Conservation (phyloP, 2,329 filamentous ascomycete genomes). For the Claviceps cyperi region DNA sequence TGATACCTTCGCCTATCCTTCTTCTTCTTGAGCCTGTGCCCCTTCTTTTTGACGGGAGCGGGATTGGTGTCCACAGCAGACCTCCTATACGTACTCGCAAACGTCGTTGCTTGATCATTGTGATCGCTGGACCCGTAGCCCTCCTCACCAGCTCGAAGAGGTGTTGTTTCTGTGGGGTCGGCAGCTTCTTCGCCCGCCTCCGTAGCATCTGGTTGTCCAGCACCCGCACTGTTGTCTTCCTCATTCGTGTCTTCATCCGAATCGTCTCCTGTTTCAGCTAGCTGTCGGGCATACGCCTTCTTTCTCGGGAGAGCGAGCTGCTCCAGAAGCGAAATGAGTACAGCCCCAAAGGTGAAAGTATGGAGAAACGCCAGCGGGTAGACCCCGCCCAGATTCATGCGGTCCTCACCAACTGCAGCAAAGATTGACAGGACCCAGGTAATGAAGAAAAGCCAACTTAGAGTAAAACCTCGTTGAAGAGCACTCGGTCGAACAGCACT, state of each 20-base stretch:
- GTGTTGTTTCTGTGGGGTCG: constrained; percentile 37
- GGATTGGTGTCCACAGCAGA: constrained; percentile 21
- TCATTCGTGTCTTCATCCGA: constrained; percentile 22
- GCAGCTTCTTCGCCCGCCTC: constrained; percentile 13
- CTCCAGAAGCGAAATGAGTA: constrained; percentile 65
- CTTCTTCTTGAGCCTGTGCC: constrained; percentile 6
- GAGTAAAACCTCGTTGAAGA: constrained; percentile 64
- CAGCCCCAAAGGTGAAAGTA: constrained; percentile 56
- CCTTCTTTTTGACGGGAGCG: constrained; percentile 6
- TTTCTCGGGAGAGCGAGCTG: constrained; percentile 64
- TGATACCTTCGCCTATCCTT: constrained; percentile 13
- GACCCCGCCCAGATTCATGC: constrained; percentile 55
- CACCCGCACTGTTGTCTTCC: constrained; percentile 21
- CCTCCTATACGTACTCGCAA: constrained; percentile 40
- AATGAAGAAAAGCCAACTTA: constrained; percentile 71
- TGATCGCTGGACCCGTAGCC: constrained; percentile 22
- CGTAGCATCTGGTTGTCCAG: background rate
- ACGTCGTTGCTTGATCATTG: constrained; percentile 30
- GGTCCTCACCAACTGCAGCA: constrained; percentile 62
- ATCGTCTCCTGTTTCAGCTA: constrained; percentile 34
- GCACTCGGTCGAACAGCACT: constrained; percentile 74
- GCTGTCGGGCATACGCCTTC: constrained; percentile 47
- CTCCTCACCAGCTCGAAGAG: constrained; percentile 27
- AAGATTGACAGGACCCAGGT: constrained; percentile 60
- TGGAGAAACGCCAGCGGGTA: constrained; percentile 77